Percentiles rank a stretch among this genome's conserved stretches.
phyloP scores from a whole-genome alignment of 306 rosid species.

The Vigna nakashimae region DNA sequence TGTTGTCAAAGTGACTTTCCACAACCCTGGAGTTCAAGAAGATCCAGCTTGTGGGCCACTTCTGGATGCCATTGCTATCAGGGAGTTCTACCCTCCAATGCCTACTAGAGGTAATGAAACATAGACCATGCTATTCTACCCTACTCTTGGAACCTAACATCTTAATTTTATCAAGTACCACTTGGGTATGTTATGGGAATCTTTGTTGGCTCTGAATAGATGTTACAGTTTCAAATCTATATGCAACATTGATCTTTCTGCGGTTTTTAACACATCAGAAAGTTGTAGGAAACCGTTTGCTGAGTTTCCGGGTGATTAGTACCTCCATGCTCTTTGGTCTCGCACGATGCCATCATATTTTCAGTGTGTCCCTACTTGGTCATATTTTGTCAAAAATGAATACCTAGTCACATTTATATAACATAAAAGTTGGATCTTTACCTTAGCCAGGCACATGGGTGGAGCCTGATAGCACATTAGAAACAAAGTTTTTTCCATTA shows the following conservation, averaged over 20 bases:
- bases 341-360: constrained; percentile 2
- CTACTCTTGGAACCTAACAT: background rate
- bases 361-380: background rate
- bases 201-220: background rate
- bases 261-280: constrained; percentile 5
- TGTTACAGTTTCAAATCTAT: background rate
- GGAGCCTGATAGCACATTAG: background rate
- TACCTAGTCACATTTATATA: background rate
- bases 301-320: constrained; percentile 1
- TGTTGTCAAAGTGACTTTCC: constrained; percentile 70
- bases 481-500: background rate
- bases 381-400: background rate
- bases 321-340: constrained; percentile 10
- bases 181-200: background rate
- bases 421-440: background rate
- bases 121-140: constrained; percentile 2
- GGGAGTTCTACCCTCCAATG: constrained; percentile 70
- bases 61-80: constrained; percentile 89
- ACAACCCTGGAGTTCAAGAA: constrained; percentile 94
- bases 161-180: constrained; percentile 4
- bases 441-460: background rate
- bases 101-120: constrained; percentile 77
- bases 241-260: constrained; percentile 20
- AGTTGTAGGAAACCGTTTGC: background rate
- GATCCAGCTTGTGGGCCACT: constrained; percentile 95